Evolutionary conservation across 2,329 filamentous ascomycete genomes (phyloP), one percentile per base, ranked within the genome.

Genomic region (Paecilomyces fulvus): DNA sequence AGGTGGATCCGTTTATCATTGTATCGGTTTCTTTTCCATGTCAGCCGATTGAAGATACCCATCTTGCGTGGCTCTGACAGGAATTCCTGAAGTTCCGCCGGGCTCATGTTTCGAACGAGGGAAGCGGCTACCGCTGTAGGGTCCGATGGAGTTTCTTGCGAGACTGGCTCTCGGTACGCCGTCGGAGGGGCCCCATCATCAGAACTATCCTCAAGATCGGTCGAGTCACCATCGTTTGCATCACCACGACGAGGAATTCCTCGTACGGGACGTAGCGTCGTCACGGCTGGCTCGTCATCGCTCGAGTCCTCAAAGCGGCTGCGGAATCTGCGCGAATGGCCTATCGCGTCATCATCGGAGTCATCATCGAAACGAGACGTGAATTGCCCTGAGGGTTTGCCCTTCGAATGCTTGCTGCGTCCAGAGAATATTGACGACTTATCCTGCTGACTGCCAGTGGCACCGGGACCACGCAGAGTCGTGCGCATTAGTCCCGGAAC

Each of bases 301-400:
- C 87, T 90, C 1, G 87, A 90, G 64, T 90, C 86, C 1, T 77
- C 83, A 63, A 90, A 88, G 0, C 87, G 84, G 64, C 83, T 85
- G 30, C 67, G 72, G 64, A 81, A 83, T 3, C 65, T 63, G 17
- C 60, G 64, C 14, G 59, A 65, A 21, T 58, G 68, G 33, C 63
- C 74, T 11, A 73, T 73, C 1, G 81, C 80, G 33, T 87, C 84
- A 59, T 85, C 84, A 59, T 88, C 83, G 3, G 85, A 84, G 69
- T 87, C 82, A 3, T 68, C 37, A 7, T 7, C 77, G 58, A 87
- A 83, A 0, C 84, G 68, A 20, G 76, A 78, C 58, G 71, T 74
- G 65, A 74, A 72, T 46, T 66, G 59, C 25, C 63, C 59, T 43
- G 64, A 55, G 63, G 64, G 25, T 52, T 57, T 49, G 30, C 59